phyloP scores from a whole-genome alignment of 176 grass and related monocot genomes.

The Tuctoria greenei region DNA sequence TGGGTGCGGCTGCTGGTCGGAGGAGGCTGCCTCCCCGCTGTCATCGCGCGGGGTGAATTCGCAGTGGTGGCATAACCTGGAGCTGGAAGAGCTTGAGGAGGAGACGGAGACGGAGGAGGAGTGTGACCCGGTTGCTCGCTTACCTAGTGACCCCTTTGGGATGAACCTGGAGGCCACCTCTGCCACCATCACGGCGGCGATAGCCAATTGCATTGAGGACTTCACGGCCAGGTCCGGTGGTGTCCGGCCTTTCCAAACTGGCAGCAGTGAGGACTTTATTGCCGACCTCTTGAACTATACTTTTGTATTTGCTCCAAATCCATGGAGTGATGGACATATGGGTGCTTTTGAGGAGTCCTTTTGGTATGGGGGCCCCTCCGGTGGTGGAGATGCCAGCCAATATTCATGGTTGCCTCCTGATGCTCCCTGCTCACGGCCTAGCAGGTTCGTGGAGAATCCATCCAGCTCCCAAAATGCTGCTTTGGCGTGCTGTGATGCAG shows the following conservation, averaged over 20 bases:
- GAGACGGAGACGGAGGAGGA: conserved; percentile 16
- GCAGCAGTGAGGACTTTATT: conserved; percentile 1
- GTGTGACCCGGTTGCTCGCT: conserved; percentile 44
- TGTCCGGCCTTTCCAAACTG: conserved; percentile 28
- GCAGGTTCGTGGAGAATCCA: conserved; percentile 14
- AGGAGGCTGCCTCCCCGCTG: conserved; percentile 45
- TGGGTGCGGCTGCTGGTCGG: conserved; percentile 44
- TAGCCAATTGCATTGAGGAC: conserved; percentile 50
- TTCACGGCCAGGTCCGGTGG: conserved; percentile 20
- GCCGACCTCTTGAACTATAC: conserved; percentile 43
- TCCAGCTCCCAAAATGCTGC: conserved; percentile 27
- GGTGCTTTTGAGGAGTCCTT: conserved; percentile 26
- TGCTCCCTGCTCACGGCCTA: conserved; percentile 11
- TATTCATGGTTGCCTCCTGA: not conserved
- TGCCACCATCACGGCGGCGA: conserved; percentile 24
- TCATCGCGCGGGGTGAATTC: conserved; percentile 44
- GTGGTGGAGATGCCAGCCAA: not conserved
- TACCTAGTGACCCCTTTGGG: conserved; percentile 72
- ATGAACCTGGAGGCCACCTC: conserved; percentile 61
- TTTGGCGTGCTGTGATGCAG: conserved; percentile 3
- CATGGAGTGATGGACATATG: not conserved
- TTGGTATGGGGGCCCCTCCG: conserved; percentile 15
- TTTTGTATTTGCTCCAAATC: conserved; percentile 14
- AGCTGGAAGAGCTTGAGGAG: conserved; percentile 25
- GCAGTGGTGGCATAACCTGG: conserved; percentile 34